Evolutionary conservation across 2,329 filamentous ascomycete genomes (phyloP).

Genomic region (Aureobasidium sp.): DNA sequence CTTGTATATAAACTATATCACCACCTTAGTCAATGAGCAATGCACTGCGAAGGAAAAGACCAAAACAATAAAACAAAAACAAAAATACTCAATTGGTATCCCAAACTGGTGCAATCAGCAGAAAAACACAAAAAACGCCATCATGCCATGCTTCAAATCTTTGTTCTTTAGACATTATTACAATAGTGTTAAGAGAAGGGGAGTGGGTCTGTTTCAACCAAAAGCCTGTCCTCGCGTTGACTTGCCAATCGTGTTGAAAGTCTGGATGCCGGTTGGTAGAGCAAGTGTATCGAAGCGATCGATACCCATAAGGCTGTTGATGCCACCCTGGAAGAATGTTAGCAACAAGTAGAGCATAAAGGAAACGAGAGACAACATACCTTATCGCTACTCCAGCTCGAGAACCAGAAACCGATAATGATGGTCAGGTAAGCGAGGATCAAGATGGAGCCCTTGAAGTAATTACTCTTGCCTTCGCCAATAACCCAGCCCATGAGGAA

Average conservation of each 20-base stretch:
- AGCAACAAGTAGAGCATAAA: background rate
- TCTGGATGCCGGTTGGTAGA: constrained; percentile 31
- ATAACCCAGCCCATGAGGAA: constrained; percentile 99
- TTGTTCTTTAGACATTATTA: constrained; percentile 11
- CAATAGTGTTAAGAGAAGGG: background rate
- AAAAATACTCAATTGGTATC: background rate
- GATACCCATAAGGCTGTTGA: constrained; percentile 41
- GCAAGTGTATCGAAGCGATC: constrained; percentile 54
- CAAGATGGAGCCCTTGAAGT: constrained; percentile 98
- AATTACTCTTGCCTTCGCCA: constrained; percentile 99
- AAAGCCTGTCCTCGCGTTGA: constrained; percentile 6
- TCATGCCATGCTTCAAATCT: constrained; percentile 5
- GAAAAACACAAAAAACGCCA: background rate
- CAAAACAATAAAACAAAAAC: background rate
- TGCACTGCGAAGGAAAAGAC: background rate
- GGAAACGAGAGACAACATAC: constrained; percentile 27
- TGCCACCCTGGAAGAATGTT: constrained; percentile 22
- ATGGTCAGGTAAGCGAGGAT: constrained; percentile 95
- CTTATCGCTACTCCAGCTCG: constrained; percentile 66
- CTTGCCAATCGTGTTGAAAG: constrained; percentile 47
- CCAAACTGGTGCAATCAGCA: background rate
- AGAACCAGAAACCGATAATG: constrained; percentile 91
- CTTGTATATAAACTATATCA: background rate
- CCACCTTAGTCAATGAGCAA: background rate
- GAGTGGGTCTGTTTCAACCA: background rate